Base-by-base conservation (phyloP, 768 basidiomycete species). In the Trametes villosa region DNA sequence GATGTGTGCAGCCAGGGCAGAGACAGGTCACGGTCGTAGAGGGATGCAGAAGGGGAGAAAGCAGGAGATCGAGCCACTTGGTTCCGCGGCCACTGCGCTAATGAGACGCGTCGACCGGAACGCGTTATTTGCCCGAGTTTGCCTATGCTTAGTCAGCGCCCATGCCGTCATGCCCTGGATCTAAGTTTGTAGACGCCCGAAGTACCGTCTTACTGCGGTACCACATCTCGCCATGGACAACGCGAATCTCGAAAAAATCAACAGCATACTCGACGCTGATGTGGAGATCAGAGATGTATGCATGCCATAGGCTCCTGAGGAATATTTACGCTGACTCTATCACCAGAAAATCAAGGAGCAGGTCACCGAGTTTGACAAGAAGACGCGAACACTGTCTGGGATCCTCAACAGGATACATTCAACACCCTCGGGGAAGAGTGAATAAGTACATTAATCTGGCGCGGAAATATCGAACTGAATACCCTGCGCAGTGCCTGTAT, bases 331-430 rank as follows among this genome's bases (percentile, higher is more conserved):
- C 18, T 31, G 27, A 36, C 33, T 18, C 15, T 46, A 31, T 72
- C 4, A 46, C 8, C 65, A 94, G 92, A 90, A 85, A 86, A 88
- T 94, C 74, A 89, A 84, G 67, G 89, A 90, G 29, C 85, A 89
- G 72, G 86, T 89, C 38, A 80, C 79, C 26, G 84, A 87, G 67
- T 77, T 93, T 2, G 91, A 93, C 73, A 92, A 88, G 74, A 88
- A 86, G 70, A 79, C 85, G 8, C 83, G 92, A 18, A 79, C 79
- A 3, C 86, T 92, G 78, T 78, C 83, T n/a, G 89, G 89, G n/a
- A 70, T 85, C 41, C 77, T 94, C 55, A 92, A 89, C 77, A 89
- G 84, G 65, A 85, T 93, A 13, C 92, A 94, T 68, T 91, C 89
- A n/a, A n/a, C 7, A 93, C 91, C 3, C 83, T 84, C 8, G 68